Evolutionary conservation across 148 eudicot species (phyloP), one percentile per base, ranked within the genome.

Genomic region (Nyssa sinensis): DNA sequence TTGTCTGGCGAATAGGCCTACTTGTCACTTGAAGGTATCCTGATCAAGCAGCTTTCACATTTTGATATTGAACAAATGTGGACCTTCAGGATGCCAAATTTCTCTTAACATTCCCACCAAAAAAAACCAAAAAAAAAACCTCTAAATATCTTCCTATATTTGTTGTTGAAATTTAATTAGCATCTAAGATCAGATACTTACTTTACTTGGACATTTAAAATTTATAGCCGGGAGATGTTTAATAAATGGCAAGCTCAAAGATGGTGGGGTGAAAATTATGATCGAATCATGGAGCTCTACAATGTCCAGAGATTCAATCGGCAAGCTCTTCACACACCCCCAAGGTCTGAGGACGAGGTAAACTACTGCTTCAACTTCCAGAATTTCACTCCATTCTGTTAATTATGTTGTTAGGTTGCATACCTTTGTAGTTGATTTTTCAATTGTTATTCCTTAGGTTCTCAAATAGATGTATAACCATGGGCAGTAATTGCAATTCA

Each of bases 211-310:
- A 70, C 31, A 16, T 75, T 63, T 29, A 25, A 14, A 34, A 47
- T 82, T 13, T 86, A 87, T 70, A 95, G 99, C 87, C 98, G 99
- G 39, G 99, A 96, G 41, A 83, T 93, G 97, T 96, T 89, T 66
- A 85, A 96, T 74, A 96, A 96, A 86, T 96, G 97, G 98, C 91
- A 96, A 96, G 99, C 99, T 77, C 98, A 93, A 74, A 80, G 89
- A 79, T 96, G 99, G 99, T 96, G 99, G 99, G 99, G 98, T 16
- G 99, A 96, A 70, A 96, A 96, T 67, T 96, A 81, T 64, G 99
- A 96, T 59, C 73, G 99, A 61, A 96, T 96, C 32, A 91, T 93
- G 99, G 99, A 96, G 85, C 94, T 96, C 61, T 96, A 96, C 75
- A 96, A 96, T 74, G 98, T 96, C 21, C 99, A 93, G 77, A 93